phyloP scores from a whole-genome alignment of 441 rosid genomes.

The Rhodomyrtus psidioides region DNA sequence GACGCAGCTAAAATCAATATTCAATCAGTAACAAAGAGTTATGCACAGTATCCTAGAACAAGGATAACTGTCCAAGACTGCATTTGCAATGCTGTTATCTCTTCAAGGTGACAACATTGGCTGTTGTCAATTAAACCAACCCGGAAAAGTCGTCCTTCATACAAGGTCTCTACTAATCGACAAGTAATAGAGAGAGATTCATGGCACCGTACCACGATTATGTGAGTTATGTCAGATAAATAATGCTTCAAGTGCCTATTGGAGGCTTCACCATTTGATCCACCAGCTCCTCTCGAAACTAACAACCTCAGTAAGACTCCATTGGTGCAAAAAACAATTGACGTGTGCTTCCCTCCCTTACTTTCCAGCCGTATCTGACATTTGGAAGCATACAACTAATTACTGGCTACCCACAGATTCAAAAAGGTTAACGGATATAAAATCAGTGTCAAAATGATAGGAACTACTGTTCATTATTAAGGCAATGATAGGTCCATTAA shows the following conservation, averaged over 20 bases:
- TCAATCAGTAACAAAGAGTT: not conserved
- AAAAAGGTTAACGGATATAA: not conserved
- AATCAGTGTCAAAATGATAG: not conserved
- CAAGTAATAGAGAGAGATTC: not conserved
- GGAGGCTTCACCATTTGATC: conserved; percentile 21
- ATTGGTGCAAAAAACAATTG: conserved; percentile 95
- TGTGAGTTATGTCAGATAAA: conserved; percentile 73
- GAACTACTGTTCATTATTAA: not conserved
- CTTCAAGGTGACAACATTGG: not conserved
- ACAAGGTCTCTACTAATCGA: not conserved
- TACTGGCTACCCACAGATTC: not conserved
- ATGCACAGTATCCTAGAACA: not conserved
- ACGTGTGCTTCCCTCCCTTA: conserved; percentile 81
- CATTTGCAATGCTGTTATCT: not conserved
- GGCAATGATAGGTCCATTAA: not conserved
- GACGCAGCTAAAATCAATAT: not conserved
- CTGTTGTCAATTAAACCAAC: not conserved
- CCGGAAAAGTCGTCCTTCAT: not conserved
- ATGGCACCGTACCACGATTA: conserved; percentile 69
- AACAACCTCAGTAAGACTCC: conserved; percentile 82
- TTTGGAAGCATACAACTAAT: not conserved
- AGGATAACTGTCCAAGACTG: not conserved
- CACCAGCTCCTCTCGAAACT: conserved; percentile 46
- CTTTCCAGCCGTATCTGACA: conserved; percentile 84
- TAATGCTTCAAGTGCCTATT: conserved; percentile 16